These are phyloP conservation scores for Saccharomycopsis sp. DNA, from an alignment of 805 yeast genomes.

Conservation along the genomic window DNA sequence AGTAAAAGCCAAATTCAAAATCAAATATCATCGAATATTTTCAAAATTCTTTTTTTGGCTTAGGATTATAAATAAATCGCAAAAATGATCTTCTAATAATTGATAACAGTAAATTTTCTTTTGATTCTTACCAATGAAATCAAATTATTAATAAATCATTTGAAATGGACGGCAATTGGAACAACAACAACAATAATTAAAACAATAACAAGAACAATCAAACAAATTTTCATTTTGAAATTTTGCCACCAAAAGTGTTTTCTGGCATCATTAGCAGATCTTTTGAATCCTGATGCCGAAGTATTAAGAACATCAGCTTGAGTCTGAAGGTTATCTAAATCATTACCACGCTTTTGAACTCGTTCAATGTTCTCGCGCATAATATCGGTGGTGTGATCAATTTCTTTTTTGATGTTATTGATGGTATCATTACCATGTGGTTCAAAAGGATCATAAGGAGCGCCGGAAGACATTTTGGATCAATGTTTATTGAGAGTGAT, in stretches of 20 bases:
- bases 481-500: too few species aligned
- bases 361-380: conserved; percentile 96
- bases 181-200: conserved; percentile 80
- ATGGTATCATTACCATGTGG: conserved; percentile 25
- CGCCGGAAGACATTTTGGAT: background rate
- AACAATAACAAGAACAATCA: conserved; percentile 70
- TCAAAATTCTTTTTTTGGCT: too few species aligned
- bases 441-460: conserved; percentile 3
- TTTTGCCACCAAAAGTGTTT: conserved; percentile 99
- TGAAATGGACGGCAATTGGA: conserved; percentile 87
- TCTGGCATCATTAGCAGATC: conserved; percentile 95
- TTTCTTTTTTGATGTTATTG: conserved; percentile 63
- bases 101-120: too few species aligned
- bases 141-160: too few species aligned
- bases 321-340: conserved; percentile 83
- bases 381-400: conserved; percentile 92
- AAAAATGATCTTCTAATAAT: too few species aligned
- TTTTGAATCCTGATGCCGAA: conserved; percentile 87
- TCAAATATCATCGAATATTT: too few species aligned
- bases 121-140: too few species aligned
- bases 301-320: conserved; percentile 89
- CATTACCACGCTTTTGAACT: conserved; percentile 91
- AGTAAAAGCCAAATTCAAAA: too few species aligned
- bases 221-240: conserved; percentile 89
- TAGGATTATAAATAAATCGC: too few species aligned